Conservation (phyloP, 208 protist genomes). For the Trypanosoma conorhini region DNA sequence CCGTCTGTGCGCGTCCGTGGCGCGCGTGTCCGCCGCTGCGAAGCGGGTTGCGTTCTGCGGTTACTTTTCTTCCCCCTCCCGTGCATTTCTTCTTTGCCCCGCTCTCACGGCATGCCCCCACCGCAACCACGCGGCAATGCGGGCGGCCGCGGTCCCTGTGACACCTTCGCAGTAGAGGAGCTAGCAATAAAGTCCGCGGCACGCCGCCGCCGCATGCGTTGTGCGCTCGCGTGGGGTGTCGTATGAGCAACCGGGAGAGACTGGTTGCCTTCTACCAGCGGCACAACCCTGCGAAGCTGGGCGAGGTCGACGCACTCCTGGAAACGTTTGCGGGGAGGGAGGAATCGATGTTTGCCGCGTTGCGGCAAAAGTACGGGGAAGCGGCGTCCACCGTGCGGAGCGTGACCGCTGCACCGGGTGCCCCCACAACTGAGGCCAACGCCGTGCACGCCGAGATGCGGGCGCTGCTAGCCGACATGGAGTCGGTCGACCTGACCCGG, state of each 20-base stretch:
- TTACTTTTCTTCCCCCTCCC: background rate
- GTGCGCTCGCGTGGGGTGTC: background rate
- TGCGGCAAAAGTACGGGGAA: slow-evolving; percentile 41
- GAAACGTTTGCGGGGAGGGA: slow-evolving; percentile 54
- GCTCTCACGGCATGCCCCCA: background rate
- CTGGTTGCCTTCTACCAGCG: slow-evolving; percentile 46
- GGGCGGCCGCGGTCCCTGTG: too few species aligned
- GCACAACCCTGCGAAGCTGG: slow-evolving; percentile 62
- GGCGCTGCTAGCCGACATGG: slow-evolving; percentile 13
- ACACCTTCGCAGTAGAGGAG: too few species aligned
- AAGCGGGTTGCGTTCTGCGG: background rate
- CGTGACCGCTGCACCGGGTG: background rate
- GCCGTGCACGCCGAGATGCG: background rate
- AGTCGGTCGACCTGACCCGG: slow-evolving; percentile 31
- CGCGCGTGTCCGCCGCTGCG: background rate
- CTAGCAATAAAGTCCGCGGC: too few species aligned
- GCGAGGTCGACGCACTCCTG: slow-evolving; percentile 47
- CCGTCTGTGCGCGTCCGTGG: background rate
- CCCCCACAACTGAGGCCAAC: background rate
- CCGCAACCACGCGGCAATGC: too few species aligned
- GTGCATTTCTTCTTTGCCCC: background rate
- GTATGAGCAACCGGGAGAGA: slow-evolving; percentile 45
- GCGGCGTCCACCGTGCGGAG: background rate
- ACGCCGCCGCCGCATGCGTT: background rate
- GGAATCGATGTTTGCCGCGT: slow-evolving; percentile 41